phyloP scores from a whole-genome alignment of 441 rosid species.

The Eutrema salsugineum region DNA sequence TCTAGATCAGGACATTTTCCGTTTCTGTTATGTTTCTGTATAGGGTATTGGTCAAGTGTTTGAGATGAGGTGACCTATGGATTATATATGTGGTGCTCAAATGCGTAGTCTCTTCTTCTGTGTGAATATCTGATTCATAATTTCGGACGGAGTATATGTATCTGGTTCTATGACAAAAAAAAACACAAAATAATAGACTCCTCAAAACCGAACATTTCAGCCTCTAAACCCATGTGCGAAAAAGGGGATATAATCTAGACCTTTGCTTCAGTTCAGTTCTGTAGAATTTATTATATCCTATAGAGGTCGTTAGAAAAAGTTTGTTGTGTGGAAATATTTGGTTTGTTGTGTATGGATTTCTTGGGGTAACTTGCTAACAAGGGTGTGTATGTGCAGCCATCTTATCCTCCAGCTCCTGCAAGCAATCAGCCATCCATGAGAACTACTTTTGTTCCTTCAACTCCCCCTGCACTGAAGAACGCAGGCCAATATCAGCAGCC shows the following conservation, averaged over 20 bases:
- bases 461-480: constrained; percentile 72
- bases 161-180: background rate
- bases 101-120: background rate
- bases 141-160: background rate
- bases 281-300: constrained; percentile 5
- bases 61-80: background rate
- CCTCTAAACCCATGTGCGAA: background rate
- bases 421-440: constrained; percentile 57
- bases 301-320: background rate
- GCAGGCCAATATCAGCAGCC: constrained; percentile 92
- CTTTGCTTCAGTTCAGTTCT: background rate
- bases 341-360: constrained; percentile 12
- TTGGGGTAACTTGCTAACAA: constrained; percentile 10
- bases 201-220: background rate
- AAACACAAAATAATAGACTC: background rate
- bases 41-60: constrained; percentile 6
- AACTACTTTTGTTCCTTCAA: constrained; percentile 82
- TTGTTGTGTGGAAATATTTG: background rate
- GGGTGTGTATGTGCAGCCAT: constrained; percentile 43
- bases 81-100: background rate
- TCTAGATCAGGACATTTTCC: constrained; percentile 14
- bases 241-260: background rate
- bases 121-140: background rate
- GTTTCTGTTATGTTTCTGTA: background rate
- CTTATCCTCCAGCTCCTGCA: constrained; percentile 49